A percentile compares a stretch with the other conserved stretches of the same genome.
Conservation (phyloP, 2,329 filamentous ascomycete genomes). For the Colletotrichum agaves region DNA sequence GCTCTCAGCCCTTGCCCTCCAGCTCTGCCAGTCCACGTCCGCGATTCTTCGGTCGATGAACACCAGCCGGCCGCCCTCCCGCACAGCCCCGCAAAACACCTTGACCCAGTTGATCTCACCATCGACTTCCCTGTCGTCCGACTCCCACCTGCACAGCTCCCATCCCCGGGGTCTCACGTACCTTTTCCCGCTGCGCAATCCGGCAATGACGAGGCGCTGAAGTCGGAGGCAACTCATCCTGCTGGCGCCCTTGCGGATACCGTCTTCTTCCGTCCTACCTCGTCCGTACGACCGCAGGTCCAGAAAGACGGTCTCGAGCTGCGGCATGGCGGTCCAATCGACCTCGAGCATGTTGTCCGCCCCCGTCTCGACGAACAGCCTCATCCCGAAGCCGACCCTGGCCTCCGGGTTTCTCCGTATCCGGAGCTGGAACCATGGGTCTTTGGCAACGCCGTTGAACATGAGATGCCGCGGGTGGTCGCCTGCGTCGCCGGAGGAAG, state of each 20-base stretch:
- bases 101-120: slow-evolving; percentile 33
- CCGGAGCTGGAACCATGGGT: slow-evolving; percentile 13
- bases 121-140: slow-evolving; percentile 13
- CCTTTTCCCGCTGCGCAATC: slow-evolving; percentile 3
- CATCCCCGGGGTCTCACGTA: background rate
- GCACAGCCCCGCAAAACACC: slow-evolving; percentile 29
- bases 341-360: background rate
- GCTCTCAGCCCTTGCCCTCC: slow-evolving; percentile 17
- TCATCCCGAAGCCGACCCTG: slow-evolving; percentile 1
- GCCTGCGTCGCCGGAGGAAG: no score
- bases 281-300: slow-evolving; percentile 26
- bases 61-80: slow-evolving; percentile 24
- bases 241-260: slow-evolving; percentile 18
- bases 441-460: slow-evolving; percentile 20
- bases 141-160: slow-evolving; percentile 1
- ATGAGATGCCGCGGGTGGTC: slow-evolving; percentile 17
- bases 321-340: slow-evolving; percentile 21
- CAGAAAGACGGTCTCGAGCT: slow-evolving; percentile 30
- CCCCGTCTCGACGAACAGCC: slow-evolving; percentile 11
- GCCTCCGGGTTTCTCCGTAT: slow-evolving; percentile 11
- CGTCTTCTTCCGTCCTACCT: background rate
- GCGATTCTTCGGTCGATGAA: slow-evolving; percentile 25
- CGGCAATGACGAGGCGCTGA: slow-evolving; percentile 20
- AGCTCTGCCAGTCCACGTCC: slow-evolving; percentile 21
- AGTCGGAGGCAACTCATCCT: slow-evolving; percentile 29